Evolutionary conservation across 805 yeast genomes (phyloP).

Genomic region (Jamesozyma hellenica): DNA sequence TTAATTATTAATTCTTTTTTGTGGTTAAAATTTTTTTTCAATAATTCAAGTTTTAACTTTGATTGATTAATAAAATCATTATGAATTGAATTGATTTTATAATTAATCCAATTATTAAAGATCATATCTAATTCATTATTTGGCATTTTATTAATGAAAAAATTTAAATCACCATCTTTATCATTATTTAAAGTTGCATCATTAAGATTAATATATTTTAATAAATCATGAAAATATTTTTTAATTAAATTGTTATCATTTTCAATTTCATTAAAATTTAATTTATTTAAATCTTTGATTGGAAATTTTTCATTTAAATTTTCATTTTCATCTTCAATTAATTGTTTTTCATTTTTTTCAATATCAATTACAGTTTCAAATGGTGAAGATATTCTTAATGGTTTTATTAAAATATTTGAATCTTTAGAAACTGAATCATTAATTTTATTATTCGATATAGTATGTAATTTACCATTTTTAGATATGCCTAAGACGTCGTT

Average conservation of each 20-base stretch:
- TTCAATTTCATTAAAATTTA: constrained; percentile 4
- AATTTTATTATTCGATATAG: not conserved
- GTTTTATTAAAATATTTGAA: not conserved
- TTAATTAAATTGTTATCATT: constrained; percentile 12
- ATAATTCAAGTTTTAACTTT: constrained; percentile 37
- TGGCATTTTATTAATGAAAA: constrained; percentile 60
- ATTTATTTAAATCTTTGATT: too few species aligned
- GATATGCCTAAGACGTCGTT: constrained; percentile 12
- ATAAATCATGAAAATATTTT: constrained; percentile 19
- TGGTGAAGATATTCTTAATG: not conserved
- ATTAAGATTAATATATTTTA: constrained; percentile 19
- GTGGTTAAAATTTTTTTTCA: constrained; percentile 25
- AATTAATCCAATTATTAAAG: constrained; percentile 58
- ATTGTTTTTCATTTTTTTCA: too few species aligned
- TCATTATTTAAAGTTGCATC: constrained; percentile 37
- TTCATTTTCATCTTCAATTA: not conserved
- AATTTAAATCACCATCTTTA: constrained; percentile 52
- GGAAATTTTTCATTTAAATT: too few species aligned
- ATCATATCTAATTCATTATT: constrained; percentile 58
- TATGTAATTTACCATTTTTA: constrained; percentile 3
- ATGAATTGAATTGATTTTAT: constrained; percentile 40
- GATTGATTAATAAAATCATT: constrained; percentile 40
- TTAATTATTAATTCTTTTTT: constrained; percentile 2
- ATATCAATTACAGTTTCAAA: not conserved
- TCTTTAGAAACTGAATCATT: not conserved